Base-by-base conservation (phyloP, 1,139 yeast genomes). In the Arxiozyma slooffiae region DNA sequence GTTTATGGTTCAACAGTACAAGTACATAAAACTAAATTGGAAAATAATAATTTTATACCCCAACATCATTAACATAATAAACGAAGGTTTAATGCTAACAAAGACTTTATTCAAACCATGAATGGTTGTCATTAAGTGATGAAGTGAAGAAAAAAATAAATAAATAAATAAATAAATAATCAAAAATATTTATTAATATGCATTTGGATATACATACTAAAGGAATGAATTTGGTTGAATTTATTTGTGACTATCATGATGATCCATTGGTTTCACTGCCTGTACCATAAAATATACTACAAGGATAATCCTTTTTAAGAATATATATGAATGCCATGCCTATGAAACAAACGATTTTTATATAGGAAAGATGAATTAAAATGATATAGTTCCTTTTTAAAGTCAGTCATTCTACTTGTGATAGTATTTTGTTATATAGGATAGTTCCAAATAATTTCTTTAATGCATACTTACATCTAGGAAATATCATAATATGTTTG, bases 1-100 rank as follows among this genome's bases (percentile, higher is more conserved):
- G 98, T 98, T 1, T 94, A 90, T 16, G 98, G 98, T 7, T 97
- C 98, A 0, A 92, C 92, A 70, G 98, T 97, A 0, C 98, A 92
- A 66, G 97, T 92, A 4, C 88, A 92, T 67, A 71, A 79, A 45
- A 97, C 88, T 1, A 83, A 80, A 57, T 69, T 89, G 37, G 77
- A 49, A 9, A 43, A 48, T n/a, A 40, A 46, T 7, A 46, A 41
- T 92, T 5, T 76, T 92, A 49, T 98, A 92, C 67, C 99, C 99
- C 0, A 73, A 77, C 17, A 96, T 89, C 6, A 85, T 81, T 51
- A 69, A 72, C 22, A 80, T 79, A 48, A 85, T 92, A 22, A 78
- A 79, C 53, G 75, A 97, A 54, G 99, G 94, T 65, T 73, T 92
- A 59, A 78, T 76, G 56, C 86, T 92, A 46, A 90, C 94, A 96